Conservation (phyloP, 108 stramenopile genomes). For the Stephanodiscus minutulus region DNA sequence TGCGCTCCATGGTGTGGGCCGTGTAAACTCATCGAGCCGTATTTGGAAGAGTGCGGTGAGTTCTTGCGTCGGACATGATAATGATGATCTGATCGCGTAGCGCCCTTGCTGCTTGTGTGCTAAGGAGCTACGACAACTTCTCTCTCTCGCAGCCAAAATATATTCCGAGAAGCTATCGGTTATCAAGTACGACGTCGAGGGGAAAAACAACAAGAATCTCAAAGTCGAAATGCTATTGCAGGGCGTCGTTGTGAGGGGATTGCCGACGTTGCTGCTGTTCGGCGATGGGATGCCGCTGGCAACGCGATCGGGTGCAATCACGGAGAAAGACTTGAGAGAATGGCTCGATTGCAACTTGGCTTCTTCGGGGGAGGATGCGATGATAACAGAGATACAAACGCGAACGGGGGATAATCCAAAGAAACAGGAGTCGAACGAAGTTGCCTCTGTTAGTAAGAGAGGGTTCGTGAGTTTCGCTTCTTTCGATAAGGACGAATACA, state of each 20-base stretch:
- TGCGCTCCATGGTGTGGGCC: slow-evolving; percentile 65
- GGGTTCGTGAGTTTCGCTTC: slow-evolving; percentile 10
- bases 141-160: slow-evolving; percentile 26
- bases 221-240: slow-evolving; percentile 69
- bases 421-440: neutral
- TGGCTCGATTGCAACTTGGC: slow-evolving; percentile 54
- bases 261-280: slow-evolving; percentile 62
- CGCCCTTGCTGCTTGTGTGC: neutral
- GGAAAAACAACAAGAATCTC: slow-evolving; percentile 44
- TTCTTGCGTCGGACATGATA: neutral
- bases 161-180: slow-evolving; percentile 49
- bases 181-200: slow-evolving; percentile 64
- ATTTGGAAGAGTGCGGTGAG: slow-evolving; percentile 51
- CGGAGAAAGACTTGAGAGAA: slow-evolving; percentile 40
- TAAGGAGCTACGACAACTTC: neutral
- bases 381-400: neutral
- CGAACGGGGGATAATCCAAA: neutral
- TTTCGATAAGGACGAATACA: slow-evolving; percentile 1
- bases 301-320: slow-evolving; percentile 56
- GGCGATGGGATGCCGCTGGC: slow-evolving; percentile 43
- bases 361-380: slow-evolving; percentile 1
- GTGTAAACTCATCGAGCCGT: slow-evolving; percentile 69
- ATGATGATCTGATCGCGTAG: neutral
- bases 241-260: slow-evolving; percentile 55
- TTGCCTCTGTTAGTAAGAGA: slow-evolving; percentile 2